These are phyloP conservation scores for Ceriops tagal DNA, from an alignment of 345 rosid genomes.

Conservation along the genomic window DNA sequence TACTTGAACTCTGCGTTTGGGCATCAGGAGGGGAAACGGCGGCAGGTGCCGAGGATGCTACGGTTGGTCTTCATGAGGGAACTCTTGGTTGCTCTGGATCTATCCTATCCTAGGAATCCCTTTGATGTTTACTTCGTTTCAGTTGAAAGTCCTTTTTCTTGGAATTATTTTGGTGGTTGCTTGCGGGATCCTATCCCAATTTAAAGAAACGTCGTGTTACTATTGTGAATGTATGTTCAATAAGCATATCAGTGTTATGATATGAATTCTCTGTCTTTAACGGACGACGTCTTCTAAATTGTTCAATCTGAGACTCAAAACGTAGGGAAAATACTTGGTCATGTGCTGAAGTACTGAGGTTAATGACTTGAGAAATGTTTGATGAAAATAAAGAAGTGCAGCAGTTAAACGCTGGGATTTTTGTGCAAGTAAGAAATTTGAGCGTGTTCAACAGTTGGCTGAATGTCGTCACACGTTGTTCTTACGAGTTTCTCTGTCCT, in stretches of 20 bases:
- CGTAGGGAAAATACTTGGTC: too few relatives aligned
- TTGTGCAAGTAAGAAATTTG: not conserved
- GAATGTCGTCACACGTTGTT: not conserved
- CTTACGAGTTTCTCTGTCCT: not conserved
- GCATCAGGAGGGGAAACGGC: conserved; percentile 11
- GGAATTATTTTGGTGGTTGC: not conserved
- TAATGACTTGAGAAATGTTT: too few relatives aligned
- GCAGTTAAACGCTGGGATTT: too few relatives aligned
- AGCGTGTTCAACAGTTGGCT: not conserved
- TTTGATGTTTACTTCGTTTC: not conserved
- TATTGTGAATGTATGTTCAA: not conserved
- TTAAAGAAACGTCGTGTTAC: not conserved
- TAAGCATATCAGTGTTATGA: not conserved
- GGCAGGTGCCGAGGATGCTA: conserved; percentile 6
- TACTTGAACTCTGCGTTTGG: conserved; percentile 33
- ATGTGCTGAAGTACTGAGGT: too few relatives aligned
- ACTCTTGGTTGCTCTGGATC: conserved; percentile 10
- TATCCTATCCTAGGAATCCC: not conserved
- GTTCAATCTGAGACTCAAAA: too few relatives aligned
- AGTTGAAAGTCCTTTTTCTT: not conserved
- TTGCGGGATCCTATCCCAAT: not conserved
- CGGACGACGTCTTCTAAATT: too few relatives aligned
- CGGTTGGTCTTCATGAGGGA: conserved; percentile 12
- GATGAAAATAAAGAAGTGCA: too few relatives aligned
- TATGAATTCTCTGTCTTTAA: too few relatives aligned